Conservation (phyloP, 352 stramenopile species). For the Globisporangium alternatum region DNA sequence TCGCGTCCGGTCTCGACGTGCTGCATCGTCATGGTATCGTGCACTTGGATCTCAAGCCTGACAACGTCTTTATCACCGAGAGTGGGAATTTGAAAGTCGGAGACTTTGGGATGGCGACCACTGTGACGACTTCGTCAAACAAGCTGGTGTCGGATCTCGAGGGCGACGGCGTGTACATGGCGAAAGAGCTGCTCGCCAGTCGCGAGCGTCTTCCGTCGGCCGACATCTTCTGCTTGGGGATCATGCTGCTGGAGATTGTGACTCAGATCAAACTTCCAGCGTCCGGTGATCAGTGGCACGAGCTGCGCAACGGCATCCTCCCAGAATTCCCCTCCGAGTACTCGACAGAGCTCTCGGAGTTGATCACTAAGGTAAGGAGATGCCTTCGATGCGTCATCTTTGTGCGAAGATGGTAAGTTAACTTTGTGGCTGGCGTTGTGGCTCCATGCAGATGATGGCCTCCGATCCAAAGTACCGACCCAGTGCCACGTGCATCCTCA, state of each 20-base stretch:
- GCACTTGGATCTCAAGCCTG: constrained; percentile 96
- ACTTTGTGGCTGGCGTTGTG: background rate
- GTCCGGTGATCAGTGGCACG: constrained; percentile 64
- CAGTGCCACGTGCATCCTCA: background rate
- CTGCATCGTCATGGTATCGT: constrained; percentile 90
- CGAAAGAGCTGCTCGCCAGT: constrained; percentile 85
- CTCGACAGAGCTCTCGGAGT: constrained; percentile 31
- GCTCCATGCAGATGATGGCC: constrained; percentile 13
- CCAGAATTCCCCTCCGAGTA: constrained; percentile 43
- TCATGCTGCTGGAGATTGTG: constrained; percentile 20
- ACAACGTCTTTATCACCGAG: constrained; percentile 92
- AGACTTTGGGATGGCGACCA: constrained; percentile 92
- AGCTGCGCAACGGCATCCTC: constrained; percentile 49
- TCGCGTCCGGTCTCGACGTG: constrained; percentile 77
- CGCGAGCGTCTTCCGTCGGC: constrained; percentile 59
- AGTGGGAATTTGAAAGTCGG: constrained; percentile 77
- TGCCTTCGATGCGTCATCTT: background rate
- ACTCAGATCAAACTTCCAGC: constrained; percentile 34
- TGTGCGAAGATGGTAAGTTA: background rate
- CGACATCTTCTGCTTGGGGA: constrained; percentile 94
- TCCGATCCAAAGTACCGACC: constrained; percentile 3
- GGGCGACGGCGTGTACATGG: constrained; percentile 93
- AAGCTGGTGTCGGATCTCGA: constrained; percentile 69
- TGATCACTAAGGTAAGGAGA: constrained; percentile 30
- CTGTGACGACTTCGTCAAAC: constrained; percentile 30